Evolutionary conservation across 2,329 filamentous ascomycete genomes (phyloP), one percentile per base, ranked within the genome.

Genomic region (Seiridium cupressi): DNA sequence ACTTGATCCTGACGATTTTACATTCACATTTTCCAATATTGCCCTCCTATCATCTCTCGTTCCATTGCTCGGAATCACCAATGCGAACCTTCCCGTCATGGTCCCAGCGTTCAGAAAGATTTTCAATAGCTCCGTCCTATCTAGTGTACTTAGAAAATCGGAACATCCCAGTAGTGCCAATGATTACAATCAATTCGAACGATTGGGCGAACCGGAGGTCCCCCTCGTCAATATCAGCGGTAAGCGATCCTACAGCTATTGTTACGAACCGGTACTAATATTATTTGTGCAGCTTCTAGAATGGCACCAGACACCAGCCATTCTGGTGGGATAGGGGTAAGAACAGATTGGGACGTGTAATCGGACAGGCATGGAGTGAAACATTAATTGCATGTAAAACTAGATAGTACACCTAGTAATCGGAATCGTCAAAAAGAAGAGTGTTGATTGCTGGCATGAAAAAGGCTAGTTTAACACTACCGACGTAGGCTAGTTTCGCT

Each of bases 41-140:
- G 60, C 44, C 9, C 44, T 68, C 3, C 55, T 66, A 5, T 64
- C 64, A 10, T 54, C 61, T 4, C 34, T 68, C 5, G 63, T 68
- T 4, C 65, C 65, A 6, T 42, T 65, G 7, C 60, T 71, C 6
- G 69, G 69, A 26, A 66, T 70, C 44, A 55, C 68, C 35, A 67
- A 65, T 36, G 68, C 68, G 6, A 68, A 65, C 56, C 54, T 70
- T 8, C 68, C 66, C 3, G 55, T 66, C 34, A 51, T 65, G 5
- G 61, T 49, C 1, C 64, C 68, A 8, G 66, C 62, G 11, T 44
- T 65, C 42, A 59, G 59, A 56, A 62, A 57, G 13, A 59, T 65
- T 11, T 63, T 61, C 57, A 51, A 47, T 32, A 56, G 57, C 3
- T 58, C 51, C 2, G 6, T 59, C 13, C 13, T 58, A 11, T 51